phyloP scores from a whole-genome alignment of 345 rosid species.

The Orychophragmus violaceus region DNA sequence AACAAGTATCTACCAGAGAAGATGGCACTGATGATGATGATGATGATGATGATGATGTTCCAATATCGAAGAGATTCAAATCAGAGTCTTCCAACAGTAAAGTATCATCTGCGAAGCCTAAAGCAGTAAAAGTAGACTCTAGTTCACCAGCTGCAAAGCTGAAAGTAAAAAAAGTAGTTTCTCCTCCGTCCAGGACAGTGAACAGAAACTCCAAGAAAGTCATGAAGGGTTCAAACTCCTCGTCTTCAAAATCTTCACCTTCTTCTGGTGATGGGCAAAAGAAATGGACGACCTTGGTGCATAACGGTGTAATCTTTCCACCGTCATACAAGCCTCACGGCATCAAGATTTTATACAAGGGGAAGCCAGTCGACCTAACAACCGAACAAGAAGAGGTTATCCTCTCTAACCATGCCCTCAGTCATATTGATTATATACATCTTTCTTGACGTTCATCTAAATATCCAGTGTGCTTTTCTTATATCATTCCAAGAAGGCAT shows the following conservation, averaged over 20 bases:
- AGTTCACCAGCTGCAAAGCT: conserved; percentile 40
- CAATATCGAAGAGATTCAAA: conserved; percentile 73
- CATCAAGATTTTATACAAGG: conserved; percentile 76
- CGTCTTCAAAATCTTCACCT: conserved; percentile 64
- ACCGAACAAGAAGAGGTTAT: conserved; percentile 84
- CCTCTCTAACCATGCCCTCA: background rate
- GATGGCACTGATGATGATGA: conserved; percentile 56
- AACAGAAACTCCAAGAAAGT: conserved; percentile 52
- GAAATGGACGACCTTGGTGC: conserved; percentile 95
- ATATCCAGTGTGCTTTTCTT: conserved; percentile 1
- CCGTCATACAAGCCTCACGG: conserved; percentile 88
- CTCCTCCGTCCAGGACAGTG: conserved; percentile 48
- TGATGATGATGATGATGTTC: conserved; percentile 64
- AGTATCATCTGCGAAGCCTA: conserved; percentile 45
- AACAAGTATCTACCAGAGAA: conserved; percentile 26
- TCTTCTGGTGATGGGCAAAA: conserved; percentile 89
- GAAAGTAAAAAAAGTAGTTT: conserved; percentile 44
- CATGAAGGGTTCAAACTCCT: conserved; percentile 47
- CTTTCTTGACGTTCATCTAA: background rate
- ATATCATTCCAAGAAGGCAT: conserved; percentile 2
- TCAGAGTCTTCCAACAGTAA: conserved; percentile 41
- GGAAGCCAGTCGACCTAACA: conserved; percentile 71
- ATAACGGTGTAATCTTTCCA: conserved; percentile 93
- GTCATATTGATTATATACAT: background rate
- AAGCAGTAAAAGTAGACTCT: conserved; percentile 42